Conservation (phyloP, 129 eudicot species). For the Flaveria trinervia region DNA sequence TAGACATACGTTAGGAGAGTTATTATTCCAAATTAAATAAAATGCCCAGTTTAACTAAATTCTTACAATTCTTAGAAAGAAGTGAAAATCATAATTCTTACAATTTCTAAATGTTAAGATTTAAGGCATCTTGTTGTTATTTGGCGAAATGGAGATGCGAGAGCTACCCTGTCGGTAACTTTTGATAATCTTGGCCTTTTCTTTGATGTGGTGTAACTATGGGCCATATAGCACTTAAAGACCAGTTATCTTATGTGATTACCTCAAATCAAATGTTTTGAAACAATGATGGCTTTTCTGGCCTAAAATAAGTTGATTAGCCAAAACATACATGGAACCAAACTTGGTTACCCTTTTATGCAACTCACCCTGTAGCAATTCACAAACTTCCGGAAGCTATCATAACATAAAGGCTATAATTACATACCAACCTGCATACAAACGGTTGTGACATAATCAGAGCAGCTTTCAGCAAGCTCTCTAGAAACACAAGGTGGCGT, state of each 20-base stretch:
- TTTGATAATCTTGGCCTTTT: too few species aligned
- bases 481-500: conserved; percentile 93
- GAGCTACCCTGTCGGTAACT: background rate
- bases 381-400: background rate
- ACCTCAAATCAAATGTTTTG: background rate
- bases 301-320: background rate
- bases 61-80: background rate
- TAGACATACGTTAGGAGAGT: background rate
- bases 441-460: conserved; percentile 70
- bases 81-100: background rate
- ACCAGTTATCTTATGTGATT: background rate
- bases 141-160: background rate
- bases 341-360: background rate
- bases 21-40: too few species aligned
- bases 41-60: background rate
- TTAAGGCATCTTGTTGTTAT: background rate
- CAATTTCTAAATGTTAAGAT: background rate
- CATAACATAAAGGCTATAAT: background rate
- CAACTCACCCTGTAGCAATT: background rate
- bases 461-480: conserved; percentile 75
- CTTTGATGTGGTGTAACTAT: background rate
- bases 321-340: background rate
- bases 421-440: conserved; percentile 78
- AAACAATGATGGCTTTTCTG: background rate
- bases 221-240: background rate